Evolutionary conservation across 305 asterid species (phyloP).

Genomic region (Fraxinus velutina): DNA sequence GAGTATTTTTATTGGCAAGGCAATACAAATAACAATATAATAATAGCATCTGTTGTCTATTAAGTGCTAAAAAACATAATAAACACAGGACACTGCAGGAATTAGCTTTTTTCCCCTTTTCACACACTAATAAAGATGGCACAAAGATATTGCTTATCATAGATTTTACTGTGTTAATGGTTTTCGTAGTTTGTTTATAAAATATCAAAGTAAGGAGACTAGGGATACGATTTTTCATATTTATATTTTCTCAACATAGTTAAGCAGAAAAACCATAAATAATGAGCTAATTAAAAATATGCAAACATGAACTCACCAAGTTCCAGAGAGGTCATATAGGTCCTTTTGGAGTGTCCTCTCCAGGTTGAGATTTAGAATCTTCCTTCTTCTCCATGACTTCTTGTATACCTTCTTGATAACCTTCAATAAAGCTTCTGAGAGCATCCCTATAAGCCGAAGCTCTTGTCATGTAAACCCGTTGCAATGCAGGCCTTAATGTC

Average conservation of each 20-base stretch:
- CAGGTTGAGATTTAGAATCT: slow-evolving; percentile 37
- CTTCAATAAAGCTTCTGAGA: slow-evolving; percentile 71
- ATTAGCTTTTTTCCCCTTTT: background rate
- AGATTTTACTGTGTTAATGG: background rate
- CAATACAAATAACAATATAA: background rate
- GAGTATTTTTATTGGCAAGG: background rate
- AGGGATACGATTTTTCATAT: background rate
- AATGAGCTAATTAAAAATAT: background rate
- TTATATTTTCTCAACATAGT: background rate
- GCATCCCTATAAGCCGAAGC: slow-evolving; percentile 92
- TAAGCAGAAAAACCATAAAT: background rate
- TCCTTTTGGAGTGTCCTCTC: slow-evolving; percentile 39
- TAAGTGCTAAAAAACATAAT: background rate
- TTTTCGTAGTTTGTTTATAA: background rate
- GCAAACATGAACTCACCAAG: slow-evolving; percentile 23
- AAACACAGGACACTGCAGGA: background rate
- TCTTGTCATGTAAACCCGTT: slow-evolving; percentile 89
- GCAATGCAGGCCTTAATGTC: slow-evolving; percentile 77
- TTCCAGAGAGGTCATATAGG: slow-evolving; percentile 21
- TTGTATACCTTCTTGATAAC: slow-evolving; percentile 90
- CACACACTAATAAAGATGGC: background rate
- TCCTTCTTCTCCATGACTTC: slow-evolving; percentile 69
- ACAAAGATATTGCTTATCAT: background rate
- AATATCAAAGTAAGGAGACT: background rate
- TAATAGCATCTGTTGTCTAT: background rate